These are phyloP conservation scores for Coniella vitis DNA, from an alignment of 2,329 filamentous ascomycete genomes.

Conservation along the genomic window DNA sequence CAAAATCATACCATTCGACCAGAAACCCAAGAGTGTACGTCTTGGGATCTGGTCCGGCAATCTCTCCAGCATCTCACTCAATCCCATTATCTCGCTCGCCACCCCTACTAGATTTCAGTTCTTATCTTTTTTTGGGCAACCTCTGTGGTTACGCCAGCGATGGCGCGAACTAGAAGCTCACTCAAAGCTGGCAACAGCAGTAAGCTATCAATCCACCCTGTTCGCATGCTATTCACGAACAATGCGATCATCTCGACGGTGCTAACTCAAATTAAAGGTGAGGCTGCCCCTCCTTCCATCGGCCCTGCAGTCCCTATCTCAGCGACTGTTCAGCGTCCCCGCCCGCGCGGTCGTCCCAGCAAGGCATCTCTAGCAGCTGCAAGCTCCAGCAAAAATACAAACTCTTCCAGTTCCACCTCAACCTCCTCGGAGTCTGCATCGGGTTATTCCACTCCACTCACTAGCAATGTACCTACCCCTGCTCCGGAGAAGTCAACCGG, in stretches of 20 bases:
- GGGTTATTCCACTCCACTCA: constrained; percentile 36
- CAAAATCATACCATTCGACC: too few relatives aligned
- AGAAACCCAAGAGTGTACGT: too few relatives aligned
- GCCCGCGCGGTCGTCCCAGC: constrained; percentile 24
- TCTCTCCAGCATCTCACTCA: not conserved
- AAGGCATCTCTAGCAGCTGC: constrained; percentile 18
- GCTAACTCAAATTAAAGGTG: constrained; percentile 7
- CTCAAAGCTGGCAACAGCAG: constrained; percentile 2
- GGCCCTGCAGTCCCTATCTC: not conserved
- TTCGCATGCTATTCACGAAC: not conserved
- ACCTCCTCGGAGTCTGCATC: constrained; percentile 23
- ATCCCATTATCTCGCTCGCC: not conserved
- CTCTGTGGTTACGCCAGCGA: not conserved
- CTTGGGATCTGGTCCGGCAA: too few relatives aligned
- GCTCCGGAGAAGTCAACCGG: constrained; percentile 21
- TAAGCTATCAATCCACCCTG: not conserved
- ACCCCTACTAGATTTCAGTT: not conserved
- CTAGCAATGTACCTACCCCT: constrained; percentile 35
- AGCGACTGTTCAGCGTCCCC: constrained; percentile 20
- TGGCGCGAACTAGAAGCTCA: constrained; percentile 12
- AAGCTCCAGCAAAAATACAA: constrained; percentile 23
- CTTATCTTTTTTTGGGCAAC: not conserved
- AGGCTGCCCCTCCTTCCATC: not conserved
- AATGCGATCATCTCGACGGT: not conserved
- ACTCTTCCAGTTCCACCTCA: constrained; percentile 30